These are phyloP conservation scores for Cornus kousa DNA, from an alignment of 148 eudicot species.

Conservation along the genomic window DNA sequence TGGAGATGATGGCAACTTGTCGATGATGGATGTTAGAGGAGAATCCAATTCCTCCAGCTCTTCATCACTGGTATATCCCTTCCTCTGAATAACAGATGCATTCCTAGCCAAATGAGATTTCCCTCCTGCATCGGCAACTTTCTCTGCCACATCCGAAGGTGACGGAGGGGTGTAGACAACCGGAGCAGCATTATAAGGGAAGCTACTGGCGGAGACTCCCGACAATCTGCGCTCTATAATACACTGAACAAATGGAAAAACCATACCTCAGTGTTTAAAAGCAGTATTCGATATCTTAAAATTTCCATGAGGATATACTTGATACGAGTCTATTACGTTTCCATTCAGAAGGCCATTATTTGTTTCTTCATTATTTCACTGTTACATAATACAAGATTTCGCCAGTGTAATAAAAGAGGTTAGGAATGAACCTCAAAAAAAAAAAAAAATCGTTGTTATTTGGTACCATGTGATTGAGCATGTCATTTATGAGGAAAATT, in stretches of 20 bases:
- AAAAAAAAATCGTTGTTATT: too few species aligned
- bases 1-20: constrained; percentile 37
- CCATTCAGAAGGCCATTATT: too few species aligned
- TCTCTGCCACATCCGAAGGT: constrained; percentile 49
- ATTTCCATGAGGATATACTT: too few species aligned
- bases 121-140: constrained; percentile 59
- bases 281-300: too few species aligned
- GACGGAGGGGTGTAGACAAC: constrained; percentile 60
- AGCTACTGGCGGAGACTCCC: constrained; percentile 44
- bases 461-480: not conserved
- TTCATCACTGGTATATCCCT: constrained; percentile 89
- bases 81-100: constrained; percentile 60
- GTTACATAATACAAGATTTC: not conserved
- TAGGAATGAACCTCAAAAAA: not conserved
- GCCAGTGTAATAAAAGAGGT: not conserved
- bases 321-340: too few species aligned
- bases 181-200: constrained; percentile 65
- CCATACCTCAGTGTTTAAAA: not conserved
- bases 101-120: constrained; percentile 46
- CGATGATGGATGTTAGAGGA: constrained; percentile 47
- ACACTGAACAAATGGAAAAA: constrained; percentile 45
- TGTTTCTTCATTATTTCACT: not conserved
- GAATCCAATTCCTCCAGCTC: constrained; percentile 76
- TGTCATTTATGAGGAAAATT: not conserved
- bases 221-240: constrained; percentile 53